A percentile compares a stretch with the other conserved stretches of the same genome.
Evolutionary conservation across 2,329 filamentous ascomycete species (phyloP).

Genomic region (Colletotrichum sp.): DNA sequence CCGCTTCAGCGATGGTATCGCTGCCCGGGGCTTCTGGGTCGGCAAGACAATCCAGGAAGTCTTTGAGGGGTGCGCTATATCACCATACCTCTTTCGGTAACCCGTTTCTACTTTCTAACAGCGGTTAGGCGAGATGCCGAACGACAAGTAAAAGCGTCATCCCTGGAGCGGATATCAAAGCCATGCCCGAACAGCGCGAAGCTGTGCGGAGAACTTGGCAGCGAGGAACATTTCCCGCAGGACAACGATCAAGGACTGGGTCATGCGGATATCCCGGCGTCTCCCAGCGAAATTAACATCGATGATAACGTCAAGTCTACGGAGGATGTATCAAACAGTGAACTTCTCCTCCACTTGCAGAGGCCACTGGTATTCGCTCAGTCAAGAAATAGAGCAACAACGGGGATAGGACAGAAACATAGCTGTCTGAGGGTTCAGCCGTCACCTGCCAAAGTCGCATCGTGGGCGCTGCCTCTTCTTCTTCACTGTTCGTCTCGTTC

Average conservation of each 20-base stretch:
- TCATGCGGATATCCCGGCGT: background rate
- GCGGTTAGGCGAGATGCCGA: background rate
- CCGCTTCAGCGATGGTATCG: conserved; percentile 4
- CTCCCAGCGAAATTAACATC: background rate
- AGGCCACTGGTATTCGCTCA: background rate
- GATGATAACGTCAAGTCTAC: background rate
- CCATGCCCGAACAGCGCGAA: background rate
- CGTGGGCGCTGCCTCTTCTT: background rate
- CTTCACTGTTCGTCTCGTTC: background rate
- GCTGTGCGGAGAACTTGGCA: background rate
- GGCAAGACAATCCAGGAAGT: background rate
- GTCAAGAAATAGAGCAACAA: background rate
- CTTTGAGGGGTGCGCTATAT: background rate
- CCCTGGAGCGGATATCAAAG: background rate
- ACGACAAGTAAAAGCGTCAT: background rate
- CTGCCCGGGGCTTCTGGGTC: background rate
- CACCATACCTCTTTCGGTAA: background rate
- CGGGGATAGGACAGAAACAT: background rate
- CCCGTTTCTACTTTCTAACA: background rate
- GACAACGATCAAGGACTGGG: background rate
- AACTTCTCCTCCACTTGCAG: background rate
- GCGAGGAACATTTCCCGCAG: background rate
- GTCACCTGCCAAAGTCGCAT: background rate
- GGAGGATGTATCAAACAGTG: background rate
- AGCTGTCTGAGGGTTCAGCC: background rate